Conservation (phyloP, 1,284 basidiomycete species). For the Fomitiporia mediterranea region DNA sequence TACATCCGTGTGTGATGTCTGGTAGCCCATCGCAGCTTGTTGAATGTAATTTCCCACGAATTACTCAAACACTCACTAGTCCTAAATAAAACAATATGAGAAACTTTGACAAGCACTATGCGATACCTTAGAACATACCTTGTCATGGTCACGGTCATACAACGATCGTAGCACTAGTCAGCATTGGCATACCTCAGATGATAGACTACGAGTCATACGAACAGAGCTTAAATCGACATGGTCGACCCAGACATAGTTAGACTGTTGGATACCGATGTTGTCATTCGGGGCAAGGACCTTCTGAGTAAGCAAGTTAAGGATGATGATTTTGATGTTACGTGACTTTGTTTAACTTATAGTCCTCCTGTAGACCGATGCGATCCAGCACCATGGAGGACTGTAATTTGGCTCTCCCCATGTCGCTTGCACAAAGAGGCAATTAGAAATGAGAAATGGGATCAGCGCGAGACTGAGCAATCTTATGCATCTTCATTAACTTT, state of each 20-base stretch:
- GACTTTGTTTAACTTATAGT: slow-evolving; percentile 38
- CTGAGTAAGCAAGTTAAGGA: slow-evolving; percentile 45
- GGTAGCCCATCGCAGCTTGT: slow-evolving; percentile 38
- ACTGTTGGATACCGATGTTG: slow-evolving; percentile 38
- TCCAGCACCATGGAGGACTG: slow-evolving; percentile 36
- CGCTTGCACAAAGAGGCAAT: no score
- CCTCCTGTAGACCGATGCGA: slow-evolving; percentile 40
- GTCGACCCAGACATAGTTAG: slow-evolving; percentile 44
- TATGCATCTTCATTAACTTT: no score
- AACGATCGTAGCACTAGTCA: slow-evolving; percentile 18
- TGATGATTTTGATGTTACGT: no score
- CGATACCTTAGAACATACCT: slow-evolving; percentile 29
- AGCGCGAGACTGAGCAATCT: no score
- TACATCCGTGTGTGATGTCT: slow-evolving; percentile 36
- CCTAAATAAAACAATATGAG: background rate
- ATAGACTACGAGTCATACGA: background rate
- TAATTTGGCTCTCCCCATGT: no score
- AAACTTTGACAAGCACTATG: background rate
- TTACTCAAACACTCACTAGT: slow-evolving; percentile 17
- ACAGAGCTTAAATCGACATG: slow-evolving; percentile 35
- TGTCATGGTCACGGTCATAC: slow-evolving; percentile 42
- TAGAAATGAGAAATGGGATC: no score
- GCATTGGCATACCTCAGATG: background rate
- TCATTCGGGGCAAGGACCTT: slow-evolving; percentile 45
- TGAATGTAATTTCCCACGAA: background rate